A percentile compares a stretch with the other conserved stretches of the same genome.
These are phyloP conservation scores for Periconia sp. DNA, from an alignment of 2,329 filamentous ascomycete species.

Conservation along the genomic window DNA sequence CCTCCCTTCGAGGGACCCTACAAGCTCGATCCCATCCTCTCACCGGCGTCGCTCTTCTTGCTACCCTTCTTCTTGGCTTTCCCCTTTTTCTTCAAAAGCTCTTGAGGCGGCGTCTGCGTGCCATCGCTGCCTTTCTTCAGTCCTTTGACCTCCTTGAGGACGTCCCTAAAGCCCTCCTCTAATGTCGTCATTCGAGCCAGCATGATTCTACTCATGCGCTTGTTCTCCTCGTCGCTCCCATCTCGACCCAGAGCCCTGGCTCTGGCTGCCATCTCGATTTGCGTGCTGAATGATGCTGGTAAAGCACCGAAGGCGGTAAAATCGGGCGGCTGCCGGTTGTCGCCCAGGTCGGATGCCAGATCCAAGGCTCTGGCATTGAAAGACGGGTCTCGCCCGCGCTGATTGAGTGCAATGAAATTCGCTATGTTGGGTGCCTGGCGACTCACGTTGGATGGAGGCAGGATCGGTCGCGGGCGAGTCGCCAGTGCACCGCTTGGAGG, in stretches of 20 bases:
- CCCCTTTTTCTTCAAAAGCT: slow-evolving; percentile 30
- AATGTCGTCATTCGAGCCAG: slow-evolving; percentile 90
- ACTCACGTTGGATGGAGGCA: slow-evolving; percentile 54
- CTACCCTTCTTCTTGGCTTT: slow-evolving; percentile 38
- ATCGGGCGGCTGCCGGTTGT: slow-evolving; percentile 64
- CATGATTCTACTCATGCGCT: slow-evolving; percentile 71
- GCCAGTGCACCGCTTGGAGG: slow-evolving; percentile 32
- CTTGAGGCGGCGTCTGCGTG: slow-evolving; percentile 31
- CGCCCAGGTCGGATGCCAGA: slow-evolving; percentile 74
- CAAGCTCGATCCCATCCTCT: slow-evolving; percentile 36
- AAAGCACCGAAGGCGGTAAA: slow-evolving; percentile 68
- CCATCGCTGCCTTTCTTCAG: slow-evolving; percentile 52
- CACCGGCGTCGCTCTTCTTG: slow-evolving; percentile 25
- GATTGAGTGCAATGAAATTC: slow-evolving; percentile 59
- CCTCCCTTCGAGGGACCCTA: slow-evolving; percentile 7
- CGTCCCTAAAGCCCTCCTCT: slow-evolving; percentile 87
- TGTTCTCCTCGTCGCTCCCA: slow-evolving; percentile 41
- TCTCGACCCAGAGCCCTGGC: slow-evolving; percentile 24
- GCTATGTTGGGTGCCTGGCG: slow-evolving; percentile 64
- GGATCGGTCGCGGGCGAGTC: slow-evolving; percentile 34
- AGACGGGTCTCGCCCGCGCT: slow-evolving; percentile 61
- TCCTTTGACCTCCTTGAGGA: slow-evolving; percentile 80
- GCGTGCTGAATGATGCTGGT: slow-evolving; percentile 79
- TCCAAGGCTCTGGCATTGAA: slow-evolving; percentile 68
- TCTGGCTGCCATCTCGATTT: slow-evolving; percentile 51